Percentiles rank a stretch among this genome's conserved stretches.
These are phyloP conservation scores for Spizellomyces sp. DNA, from an alignment of 192 early-diverging fungal species.

Conservation along the genomic window DNA sequence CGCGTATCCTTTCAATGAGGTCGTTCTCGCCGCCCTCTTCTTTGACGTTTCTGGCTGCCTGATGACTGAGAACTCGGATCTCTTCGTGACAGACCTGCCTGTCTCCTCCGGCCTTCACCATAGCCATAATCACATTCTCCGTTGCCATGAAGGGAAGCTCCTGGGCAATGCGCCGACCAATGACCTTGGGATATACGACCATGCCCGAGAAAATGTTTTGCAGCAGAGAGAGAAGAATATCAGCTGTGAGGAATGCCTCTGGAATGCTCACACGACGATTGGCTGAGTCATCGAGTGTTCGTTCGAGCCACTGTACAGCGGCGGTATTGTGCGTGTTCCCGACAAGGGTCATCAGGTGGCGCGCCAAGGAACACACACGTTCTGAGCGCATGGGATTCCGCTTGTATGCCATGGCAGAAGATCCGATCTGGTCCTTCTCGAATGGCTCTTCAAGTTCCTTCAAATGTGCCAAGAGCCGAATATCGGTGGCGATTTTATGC, in stretches of 20 bases:
- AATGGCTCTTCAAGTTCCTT: constrained; percentile 99
- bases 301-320: constrained; percentile 95
- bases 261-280: constrained; percentile 95
- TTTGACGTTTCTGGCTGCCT: constrained; percentile 92
- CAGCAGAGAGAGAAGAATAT: constrained; percentile 91
- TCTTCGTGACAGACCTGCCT: constrained; percentile 95
- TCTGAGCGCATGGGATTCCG: constrained; percentile 99
- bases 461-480: constrained; percentile 91
- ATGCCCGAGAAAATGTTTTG: constrained; percentile 97
- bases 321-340: constrained; percentile 88
- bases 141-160: constrained; percentile 99
- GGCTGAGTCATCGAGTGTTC: constrained; percentile 95
- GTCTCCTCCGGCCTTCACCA: constrained; percentile 95
- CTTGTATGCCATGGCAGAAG: constrained; percentile 99
- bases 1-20: constrained; percentile 86
- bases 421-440: constrained; percentile 98
- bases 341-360: constrained; percentile 91
- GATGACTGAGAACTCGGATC: constrained; percentile 91
- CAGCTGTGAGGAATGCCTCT: constrained; percentile 95
- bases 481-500: constrained; percentile 96
- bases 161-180: constrained; percentile 84
- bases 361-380: constrained; percentile 91
- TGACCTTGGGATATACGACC: constrained; percentile 96
- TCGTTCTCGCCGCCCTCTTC: constrained; percentile 92
- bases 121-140: constrained; percentile 99